Percentiles rank a stretch among this genome's conserved stretches.
These are phyloP conservation scores for Claviceps paspali DNA, from an alignment of 2,329 filamentous ascomycete species.

Conservation along the genomic window DNA sequence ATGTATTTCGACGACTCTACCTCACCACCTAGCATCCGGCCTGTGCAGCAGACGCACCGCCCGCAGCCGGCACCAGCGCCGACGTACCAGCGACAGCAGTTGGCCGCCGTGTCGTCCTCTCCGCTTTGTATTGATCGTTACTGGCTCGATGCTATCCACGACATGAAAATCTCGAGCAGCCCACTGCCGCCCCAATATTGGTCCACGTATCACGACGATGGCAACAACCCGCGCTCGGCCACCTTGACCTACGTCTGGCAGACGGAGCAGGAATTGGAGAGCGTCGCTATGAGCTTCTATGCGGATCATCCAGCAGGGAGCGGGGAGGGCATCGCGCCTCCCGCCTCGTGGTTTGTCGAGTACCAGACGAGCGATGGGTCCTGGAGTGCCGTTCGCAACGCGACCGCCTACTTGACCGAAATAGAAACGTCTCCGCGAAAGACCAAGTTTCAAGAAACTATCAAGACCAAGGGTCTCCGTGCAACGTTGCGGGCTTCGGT, in stretches of 20 bases:
- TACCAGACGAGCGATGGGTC: not conserved
- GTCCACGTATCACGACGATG: not conserved
- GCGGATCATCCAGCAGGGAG: not conserved
- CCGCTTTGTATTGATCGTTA: not conserved
- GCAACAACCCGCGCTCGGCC: not conserved
- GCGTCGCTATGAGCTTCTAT: not conserved
- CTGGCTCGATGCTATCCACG: conserved; percentile 2
- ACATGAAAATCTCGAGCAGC: not conserved
- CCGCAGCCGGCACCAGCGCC: not conserved
- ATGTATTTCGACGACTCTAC: not conserved
- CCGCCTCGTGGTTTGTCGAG: not conserved
- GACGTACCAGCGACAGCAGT: not conserved
- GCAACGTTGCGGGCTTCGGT: not conserved
- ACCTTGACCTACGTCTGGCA: not conserved
- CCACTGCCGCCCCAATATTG: conserved; percentile 1
- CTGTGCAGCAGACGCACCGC: not conserved
- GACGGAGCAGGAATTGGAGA: not conserved
- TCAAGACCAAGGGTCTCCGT: conserved; percentile 1
- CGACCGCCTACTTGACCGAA: not conserved
- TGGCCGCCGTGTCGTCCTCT: not conserved
- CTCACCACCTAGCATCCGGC: not conserved
- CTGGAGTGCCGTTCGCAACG: not conserved
- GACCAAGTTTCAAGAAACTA: not conserved
- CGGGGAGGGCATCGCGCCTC: not conserved
- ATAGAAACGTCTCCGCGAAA: not conserved